Percentiles rank a stretch among this genome's conserved stretches.
These are phyloP conservation scores for Salix arbutifolia DNA, from an alignment of 345 rosid genomes.

Conservation along the genomic window DNA sequence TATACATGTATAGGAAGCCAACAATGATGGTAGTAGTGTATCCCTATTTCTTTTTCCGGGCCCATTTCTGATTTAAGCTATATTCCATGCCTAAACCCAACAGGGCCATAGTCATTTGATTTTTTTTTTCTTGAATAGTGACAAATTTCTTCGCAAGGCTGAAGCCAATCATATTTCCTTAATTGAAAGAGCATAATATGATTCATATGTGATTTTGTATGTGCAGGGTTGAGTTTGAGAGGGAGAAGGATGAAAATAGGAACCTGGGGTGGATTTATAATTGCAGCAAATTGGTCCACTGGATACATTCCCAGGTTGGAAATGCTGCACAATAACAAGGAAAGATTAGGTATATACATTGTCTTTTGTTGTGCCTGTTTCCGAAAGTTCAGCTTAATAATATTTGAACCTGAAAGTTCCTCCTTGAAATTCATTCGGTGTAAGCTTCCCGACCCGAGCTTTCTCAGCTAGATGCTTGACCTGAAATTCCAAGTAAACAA, in stretches of 20 bases:
- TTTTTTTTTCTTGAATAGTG: not conserved
- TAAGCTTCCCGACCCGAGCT: conserved; percentile 87
- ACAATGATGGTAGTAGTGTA: no score
- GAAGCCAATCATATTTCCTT: not conserved
- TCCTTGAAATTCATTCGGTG: conserved; percentile 90
- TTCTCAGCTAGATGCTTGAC: conserved; percentile 92
- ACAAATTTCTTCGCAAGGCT: not conserved
- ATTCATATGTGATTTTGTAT: not conserved
- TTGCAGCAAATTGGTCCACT: conserved; percentile 86
- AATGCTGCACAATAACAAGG: conserved; percentile 60
- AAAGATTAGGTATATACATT: not conserved
- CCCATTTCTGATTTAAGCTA: no score
- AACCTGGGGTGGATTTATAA: conserved; percentile 98
- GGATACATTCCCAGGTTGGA: conserved; percentile 99
- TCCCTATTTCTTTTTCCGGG: no score
- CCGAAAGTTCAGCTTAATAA: not conserved
- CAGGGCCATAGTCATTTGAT: no score
- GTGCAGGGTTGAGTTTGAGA: conserved; percentile 7
- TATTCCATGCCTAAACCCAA: no score
- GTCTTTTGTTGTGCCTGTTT: not conserved
- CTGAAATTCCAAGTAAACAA: conserved; percentile 32
- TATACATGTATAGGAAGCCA: not conserved
- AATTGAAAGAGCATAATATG: not conserved
- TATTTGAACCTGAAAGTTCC: conserved; percentile 81
- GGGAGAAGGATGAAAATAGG: conserved; percentile 4